A percentile compares a stretch with the other conserved stretches of the same genome.
Conservation (phyloP, 225 moss, liverwort and hornwort species). For the Marchantia polymorpha region DNA sequence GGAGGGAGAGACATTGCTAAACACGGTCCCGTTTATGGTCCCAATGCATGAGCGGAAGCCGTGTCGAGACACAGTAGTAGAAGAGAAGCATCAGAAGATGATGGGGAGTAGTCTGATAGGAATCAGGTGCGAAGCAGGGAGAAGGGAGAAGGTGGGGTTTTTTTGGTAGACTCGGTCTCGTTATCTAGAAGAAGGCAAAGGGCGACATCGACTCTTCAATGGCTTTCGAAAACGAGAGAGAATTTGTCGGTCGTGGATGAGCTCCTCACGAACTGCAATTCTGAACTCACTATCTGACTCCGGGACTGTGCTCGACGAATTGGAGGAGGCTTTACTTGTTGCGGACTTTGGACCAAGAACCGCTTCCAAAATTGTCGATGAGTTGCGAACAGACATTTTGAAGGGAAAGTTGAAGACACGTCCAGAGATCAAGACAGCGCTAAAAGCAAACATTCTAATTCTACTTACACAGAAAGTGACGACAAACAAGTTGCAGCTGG, state of each 20-base stretch:
- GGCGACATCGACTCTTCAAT: constrained; percentile 86
- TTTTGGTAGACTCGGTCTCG: constrained; percentile 71
- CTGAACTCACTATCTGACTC: constrained; percentile 87
- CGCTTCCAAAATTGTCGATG: constrained; percentile 84
- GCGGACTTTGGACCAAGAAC: constrained; percentile 97
- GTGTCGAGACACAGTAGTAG: too few species aligned
- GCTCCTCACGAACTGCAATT: constrained; percentile 95
- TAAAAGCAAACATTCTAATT: constrained; percentile 71
- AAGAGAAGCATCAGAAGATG: too few species aligned
- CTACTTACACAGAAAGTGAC: constrained; percentile 77
- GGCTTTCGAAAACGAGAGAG: constrained; percentile 95
- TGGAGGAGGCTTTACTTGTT: constrained; percentile 93
- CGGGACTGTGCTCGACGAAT: constrained; percentile 76
- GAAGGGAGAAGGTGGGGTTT: constrained; percentile 66
- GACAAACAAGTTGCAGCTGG: constrained; percentile 73
- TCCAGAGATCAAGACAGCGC: constrained; percentile 70
- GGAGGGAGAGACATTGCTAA: too few species aligned
- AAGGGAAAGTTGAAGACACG: constrained; percentile 78
- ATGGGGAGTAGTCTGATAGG: too few species aligned
- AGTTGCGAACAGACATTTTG: constrained; percentile 67
- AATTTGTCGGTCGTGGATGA: constrained; percentile 91
- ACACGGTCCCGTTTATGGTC: too few species aligned
- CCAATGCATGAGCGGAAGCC: too few species aligned
- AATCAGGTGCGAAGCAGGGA: constrained; percentile 63
- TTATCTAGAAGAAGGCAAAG: constrained; percentile 94